Conservation (phyloP, 2,329 filamentous ascomycete species). For the Alternaria sp. region DNA sequence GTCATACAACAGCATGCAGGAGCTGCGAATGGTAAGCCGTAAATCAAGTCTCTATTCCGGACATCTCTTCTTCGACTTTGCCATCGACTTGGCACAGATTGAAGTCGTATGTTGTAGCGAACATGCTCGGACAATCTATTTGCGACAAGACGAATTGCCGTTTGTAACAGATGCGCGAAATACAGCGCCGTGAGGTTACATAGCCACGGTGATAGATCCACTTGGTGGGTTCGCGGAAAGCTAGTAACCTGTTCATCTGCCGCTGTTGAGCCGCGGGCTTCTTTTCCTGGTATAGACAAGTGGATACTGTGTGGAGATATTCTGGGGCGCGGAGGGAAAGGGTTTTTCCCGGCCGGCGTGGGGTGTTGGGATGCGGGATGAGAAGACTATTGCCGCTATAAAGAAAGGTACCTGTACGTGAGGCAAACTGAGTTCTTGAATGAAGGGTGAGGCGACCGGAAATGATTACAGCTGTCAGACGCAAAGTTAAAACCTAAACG, state of each 20-base stretch:
- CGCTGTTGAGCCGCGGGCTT: conserved; percentile 28
- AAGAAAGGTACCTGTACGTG: neutral
- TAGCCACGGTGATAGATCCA: conserved; percentile 10
- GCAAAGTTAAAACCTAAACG: neutral
- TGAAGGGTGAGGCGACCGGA: neutral
- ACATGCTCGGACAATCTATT: neutral
- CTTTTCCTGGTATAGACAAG: conserved; percentile 25
- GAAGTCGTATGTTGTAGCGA: neutral
- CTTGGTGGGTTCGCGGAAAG: conserved; percentile 14
- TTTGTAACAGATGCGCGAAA: conserved; percentile 1
- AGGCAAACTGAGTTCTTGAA: neutral
- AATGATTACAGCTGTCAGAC: neutral
- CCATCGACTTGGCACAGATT: neutral
- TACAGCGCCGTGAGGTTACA: conserved; percentile 5
- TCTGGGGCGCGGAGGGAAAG: conserved; percentile 21
- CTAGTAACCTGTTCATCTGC: conserved; percentile 13
- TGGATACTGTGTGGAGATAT: conserved; percentile 30
- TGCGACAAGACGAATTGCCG: neutral
- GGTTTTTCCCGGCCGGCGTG: conserved; percentile 13
- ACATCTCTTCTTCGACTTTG: neutral
- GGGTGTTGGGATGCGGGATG: conserved; percentile 10
- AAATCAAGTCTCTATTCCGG: neutral
- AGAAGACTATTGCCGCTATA: neutral
- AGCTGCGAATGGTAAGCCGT: conserved; percentile 8
- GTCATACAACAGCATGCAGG: conserved; percentile 16